Evolutionary conservation across 1,139 yeast species (phyloP).

Genomic region (Taiozyma onychis): DNA sequence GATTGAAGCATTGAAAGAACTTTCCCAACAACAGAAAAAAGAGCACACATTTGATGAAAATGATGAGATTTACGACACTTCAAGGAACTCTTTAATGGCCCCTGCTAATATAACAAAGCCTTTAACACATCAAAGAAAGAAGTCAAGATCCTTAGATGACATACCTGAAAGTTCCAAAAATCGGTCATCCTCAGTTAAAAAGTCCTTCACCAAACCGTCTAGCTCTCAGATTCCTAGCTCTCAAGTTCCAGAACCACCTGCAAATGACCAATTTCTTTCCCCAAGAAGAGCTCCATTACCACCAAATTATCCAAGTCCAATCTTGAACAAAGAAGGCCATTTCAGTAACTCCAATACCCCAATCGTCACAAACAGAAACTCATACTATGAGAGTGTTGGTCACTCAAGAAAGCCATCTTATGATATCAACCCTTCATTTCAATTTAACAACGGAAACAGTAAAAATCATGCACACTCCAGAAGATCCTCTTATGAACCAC

Average conservation of each 20-base stretch:
- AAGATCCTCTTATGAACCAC: slow-evolving; percentile 15
- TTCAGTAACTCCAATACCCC: slow-evolving; percentile 14
- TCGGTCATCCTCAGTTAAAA: background rate
- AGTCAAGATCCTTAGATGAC: slow-evolving; percentile 51
- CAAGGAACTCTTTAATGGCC: slow-evolving; percentile 5
- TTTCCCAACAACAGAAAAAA: slow-evolving; percentile 9
- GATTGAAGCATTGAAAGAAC: slow-evolving; percentile 58
- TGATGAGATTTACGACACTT: slow-evolving; percentile 3
- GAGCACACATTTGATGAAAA: slow-evolving; percentile 9
- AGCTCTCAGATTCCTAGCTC: slow-evolving; percentile 21
- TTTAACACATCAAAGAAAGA: slow-evolving; percentile 37
- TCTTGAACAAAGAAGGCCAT: slow-evolving; percentile 22
- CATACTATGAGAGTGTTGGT: slow-evolving; percentile 13
- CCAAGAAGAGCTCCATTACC: slow-evolving; percentile 65
- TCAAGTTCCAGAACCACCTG: slow-evolving; percentile 17
- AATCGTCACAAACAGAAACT: slow-evolving; percentile 10
- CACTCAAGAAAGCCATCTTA: slow-evolving; percentile 26
- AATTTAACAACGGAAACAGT: slow-evolving; percentile 1
- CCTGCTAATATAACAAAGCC: slow-evolving; percentile 17
- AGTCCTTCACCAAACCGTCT: slow-evolving; percentile 14
- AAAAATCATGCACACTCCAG: slow-evolving; percentile 13
- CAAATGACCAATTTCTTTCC: slow-evolving; percentile 37
- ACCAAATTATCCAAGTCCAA: slow-evolving; percentile 45
- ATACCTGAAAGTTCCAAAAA: slow-evolving; percentile 22
- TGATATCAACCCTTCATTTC: slow-evolving; percentile 19